phyloP scores from a whole-genome alignment of 371 early-diverging fungal species.

The Mortierella sp. region DNA sequence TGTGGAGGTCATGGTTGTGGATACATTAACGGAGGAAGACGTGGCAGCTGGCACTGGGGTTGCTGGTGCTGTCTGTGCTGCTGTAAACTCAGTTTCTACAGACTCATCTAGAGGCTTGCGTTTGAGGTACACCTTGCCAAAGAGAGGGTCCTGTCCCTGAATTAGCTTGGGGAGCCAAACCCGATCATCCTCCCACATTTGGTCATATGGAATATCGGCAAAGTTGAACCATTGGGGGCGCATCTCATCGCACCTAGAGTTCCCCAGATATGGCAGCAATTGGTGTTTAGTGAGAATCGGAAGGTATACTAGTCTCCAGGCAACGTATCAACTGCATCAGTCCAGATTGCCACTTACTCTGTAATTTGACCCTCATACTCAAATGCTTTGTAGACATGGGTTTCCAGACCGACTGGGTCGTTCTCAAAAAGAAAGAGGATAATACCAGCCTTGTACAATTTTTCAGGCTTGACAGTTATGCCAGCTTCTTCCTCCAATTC shows the following conservation, averaged over 20 bases:
- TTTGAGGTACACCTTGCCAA: slow-evolving; percentile 41
- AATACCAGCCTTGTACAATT: slow-evolving; percentile 65
- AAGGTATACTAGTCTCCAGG: not conserved
- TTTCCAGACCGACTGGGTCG: slow-evolving; percentile 66
- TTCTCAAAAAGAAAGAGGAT: slow-evolving; percentile 70
- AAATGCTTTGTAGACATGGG: slow-evolving; percentile 66
- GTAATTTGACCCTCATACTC: slow-evolving; percentile 62
- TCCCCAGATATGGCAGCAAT: not conserved
- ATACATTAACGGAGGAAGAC: slow-evolving; percentile 3
- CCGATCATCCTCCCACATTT: slow-evolving; percentile 72
- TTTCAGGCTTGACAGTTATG: slow-evolving; percentile 59
- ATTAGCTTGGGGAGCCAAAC: slow-evolving; percentile 63
- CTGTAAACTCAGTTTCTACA: not conserved
- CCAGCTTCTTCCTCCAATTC: slow-evolving; percentile 78
- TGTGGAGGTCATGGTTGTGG: slow-evolving; percentile 30
- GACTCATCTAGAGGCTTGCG: slow-evolving; percentile 27
- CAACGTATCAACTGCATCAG: not conserved
- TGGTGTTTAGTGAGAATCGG: not conserved
- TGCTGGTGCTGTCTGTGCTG: not conserved
- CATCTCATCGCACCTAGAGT: slow-evolving; percentile 71
- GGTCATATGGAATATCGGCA: slow-evolving; percentile 61
- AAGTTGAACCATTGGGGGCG: slow-evolving; percentile 71
- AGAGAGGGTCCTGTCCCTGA: slow-evolving; percentile 48
- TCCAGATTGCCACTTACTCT: slow-evolving; percentile 61
- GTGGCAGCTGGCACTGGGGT: not conserved